Evolutionary conservation across 192 early-diverging fungal species (phyloP).

Genomic region (Coemansia sp.): DNA sequence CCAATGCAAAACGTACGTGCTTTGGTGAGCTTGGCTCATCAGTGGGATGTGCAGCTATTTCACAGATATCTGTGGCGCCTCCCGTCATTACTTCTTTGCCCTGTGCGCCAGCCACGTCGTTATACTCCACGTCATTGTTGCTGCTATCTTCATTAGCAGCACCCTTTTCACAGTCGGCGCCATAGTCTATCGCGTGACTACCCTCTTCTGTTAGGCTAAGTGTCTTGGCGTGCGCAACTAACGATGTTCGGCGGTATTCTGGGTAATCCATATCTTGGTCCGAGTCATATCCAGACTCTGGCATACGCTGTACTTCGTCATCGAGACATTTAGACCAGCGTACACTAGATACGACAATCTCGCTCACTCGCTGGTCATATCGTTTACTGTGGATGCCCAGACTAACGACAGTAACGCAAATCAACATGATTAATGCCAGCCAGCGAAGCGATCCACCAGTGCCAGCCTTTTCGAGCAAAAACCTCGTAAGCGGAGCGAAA

Average conservation of each 20-base stretch:
- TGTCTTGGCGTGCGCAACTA: not conserved
- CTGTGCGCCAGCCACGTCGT: not conserved
- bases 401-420: conserved; percentile 36
- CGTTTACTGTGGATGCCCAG: conserved; percentile 48
- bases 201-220: not conserved
- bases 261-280: conserved; percentile 22
- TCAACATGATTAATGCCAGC: conserved; percentile 41
- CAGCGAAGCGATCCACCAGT: conserved; percentile 48
- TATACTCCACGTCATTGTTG: not conserved
- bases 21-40: conserved; percentile 4
- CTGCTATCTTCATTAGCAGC: not conserved
- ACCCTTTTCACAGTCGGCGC: not conserved
- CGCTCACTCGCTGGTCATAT: conserved; percentile 18
- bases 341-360: conserved; percentile 26
- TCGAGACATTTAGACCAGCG: conserved; percentile 51
- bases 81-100: not conserved
- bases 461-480: conserved; percentile 45
- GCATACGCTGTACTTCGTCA: conserved; percentile 12
- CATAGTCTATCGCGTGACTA: not conserved
- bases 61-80: not conserved
- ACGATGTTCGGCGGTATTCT: conserved; percentile 19
- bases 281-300: conserved; percentile 20
- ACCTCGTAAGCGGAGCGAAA: conserved; percentile 59
- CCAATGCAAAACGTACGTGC: conserved; percentile 37
- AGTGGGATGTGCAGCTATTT: not conserved